A percentile compares a stretch with the other conserved stretches of the same genome.
Conservation (phyloP, 192 early-diverging fungal genomes). For the Gamsiella multidivaricata region DNA sequence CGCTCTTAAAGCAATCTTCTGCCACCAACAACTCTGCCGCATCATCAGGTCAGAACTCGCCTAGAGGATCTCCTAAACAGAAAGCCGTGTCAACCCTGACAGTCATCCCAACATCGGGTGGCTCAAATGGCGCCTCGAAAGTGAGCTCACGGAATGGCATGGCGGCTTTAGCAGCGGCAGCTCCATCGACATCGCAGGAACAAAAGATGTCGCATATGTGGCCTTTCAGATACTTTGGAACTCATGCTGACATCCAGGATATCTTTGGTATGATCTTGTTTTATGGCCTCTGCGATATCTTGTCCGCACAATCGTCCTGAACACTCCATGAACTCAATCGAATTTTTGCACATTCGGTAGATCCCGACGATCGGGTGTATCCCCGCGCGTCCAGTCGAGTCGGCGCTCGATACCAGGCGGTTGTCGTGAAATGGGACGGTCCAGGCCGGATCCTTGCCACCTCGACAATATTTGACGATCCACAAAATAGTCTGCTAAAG, state of each 20-base stretch:
- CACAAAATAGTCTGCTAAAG: slow-evolving; percentile 31
- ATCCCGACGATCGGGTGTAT: slow-evolving; percentile 81
- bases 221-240: slow-evolving; percentile 92
- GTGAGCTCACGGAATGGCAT: neutral
- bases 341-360: slow-evolving; percentile 18
- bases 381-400: slow-evolving; percentile 83
- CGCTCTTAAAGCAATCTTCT: slow-evolving; percentile 5
- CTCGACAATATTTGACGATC: slow-evolving; percentile 47
- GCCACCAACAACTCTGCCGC: slow-evolving; percentile 24
- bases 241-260: slow-evolving; percentile 79
- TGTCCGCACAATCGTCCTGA: neutral
- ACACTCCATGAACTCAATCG: neutral
- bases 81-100: slow-evolving; percentile 32
- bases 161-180: neutral
- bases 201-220: slow-evolving; percentile 73
- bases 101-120: slow-evolving; percentile 31
- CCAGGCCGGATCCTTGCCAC: slow-evolving; percentile 48
- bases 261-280: slow-evolving; percentile 61
- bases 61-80: slow-evolving; percentile 45
- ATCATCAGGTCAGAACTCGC: slow-evolving; percentile 44
- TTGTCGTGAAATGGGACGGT: slow-evolving; percentile 67
- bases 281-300: too few species aligned
- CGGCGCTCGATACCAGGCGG: slow-evolving; percentile 85
- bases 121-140: neutral
- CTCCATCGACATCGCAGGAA: slow-evolving; percentile 58